Percentiles rank a stretch among this genome's conserved stretches.
These are phyloP conservation scores for Euphrasia arctica DNA, from an alignment of 305 asterid genomes.

Conservation along the genomic window DNA sequence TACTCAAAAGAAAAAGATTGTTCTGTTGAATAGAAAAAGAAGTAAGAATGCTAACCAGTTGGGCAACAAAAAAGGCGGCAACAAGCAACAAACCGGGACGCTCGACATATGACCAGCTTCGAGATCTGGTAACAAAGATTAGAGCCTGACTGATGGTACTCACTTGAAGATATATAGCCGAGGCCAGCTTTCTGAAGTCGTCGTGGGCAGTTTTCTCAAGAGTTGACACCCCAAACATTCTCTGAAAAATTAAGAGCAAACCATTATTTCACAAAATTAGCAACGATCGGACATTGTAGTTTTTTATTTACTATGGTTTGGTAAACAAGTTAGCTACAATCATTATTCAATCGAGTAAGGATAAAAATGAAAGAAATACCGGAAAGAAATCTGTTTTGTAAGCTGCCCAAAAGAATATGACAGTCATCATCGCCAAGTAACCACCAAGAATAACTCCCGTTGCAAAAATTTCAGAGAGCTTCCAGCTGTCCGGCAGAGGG, in stretches of 20 bases:
- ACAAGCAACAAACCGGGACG: conserved; percentile 93
- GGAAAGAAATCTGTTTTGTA: conserved; percentile 71
- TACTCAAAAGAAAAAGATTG: neutral
- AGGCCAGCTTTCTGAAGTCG: conserved; percentile 94
- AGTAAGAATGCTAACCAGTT: conserved; percentile 55
- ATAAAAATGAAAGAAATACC: conserved; percentile 28
- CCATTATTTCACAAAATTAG: neutral
- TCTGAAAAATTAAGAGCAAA: conserved; percentile 39
- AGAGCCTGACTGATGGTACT: conserved; percentile 98
- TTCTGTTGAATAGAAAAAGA: neutral
- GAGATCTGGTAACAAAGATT: conserved; percentile 90
- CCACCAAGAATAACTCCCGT: conserved; percentile 73
- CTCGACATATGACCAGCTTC: conserved; percentile 91
- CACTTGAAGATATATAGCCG: conserved; percentile 98
- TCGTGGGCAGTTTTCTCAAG: conserved; percentile 93
- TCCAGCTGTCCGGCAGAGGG: conserved; percentile 88
- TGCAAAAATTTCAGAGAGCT: conserved; percentile 68
- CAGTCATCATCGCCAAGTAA: conserved; percentile 84
- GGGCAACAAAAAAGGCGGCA: conserved; percentile 80
- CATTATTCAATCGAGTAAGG: neutral
- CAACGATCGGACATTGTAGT: neutral
- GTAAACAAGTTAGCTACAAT: conserved; percentile 2
- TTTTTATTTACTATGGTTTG: neutral
- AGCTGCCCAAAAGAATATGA: conserved; percentile 76
- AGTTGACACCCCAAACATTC: conserved; percentile 78